Evolutionary conservation across 2,329 filamentous ascomycete genomes (phyloP), one percentile per base, ranked within the genome.

Genomic region (Leptosphaerulina australis): DNA sequence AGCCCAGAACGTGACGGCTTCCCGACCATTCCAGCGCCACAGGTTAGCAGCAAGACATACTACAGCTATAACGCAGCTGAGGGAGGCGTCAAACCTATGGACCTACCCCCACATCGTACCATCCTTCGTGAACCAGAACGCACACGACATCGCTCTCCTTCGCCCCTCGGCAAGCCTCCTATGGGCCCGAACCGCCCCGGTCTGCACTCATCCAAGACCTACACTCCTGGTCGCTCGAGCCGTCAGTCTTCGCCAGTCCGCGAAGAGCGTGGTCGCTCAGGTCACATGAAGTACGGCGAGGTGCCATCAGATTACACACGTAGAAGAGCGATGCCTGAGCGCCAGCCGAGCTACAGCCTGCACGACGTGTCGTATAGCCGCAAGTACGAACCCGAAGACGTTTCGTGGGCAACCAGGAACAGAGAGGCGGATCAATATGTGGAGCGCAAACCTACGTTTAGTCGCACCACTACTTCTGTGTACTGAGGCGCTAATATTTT

Each of bases 301-400:
- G 30, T 68, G 3, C 36, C 53, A 3, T 51, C 60, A 2, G 60
- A 63, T n/a, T 45, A 46, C 36, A 36, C 39, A 11, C 56, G 43
- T 18, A 58, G 53, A 44, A 59, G 43, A 36, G 59, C 37, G 35
- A 55, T 46, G 20, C 20, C 21, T 17, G 52, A 34, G 55, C 65
- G 59, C 38, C 60, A 68, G 36, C 46, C 59, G 7, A 73, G 68
- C 37, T 73, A 68, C 48, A 59, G 59, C 9, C 63, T 70, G 0
- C 62, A 68, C 10, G 56, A 70, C 1, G 60, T 73, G 4, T 62
- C 64, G 18, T 75, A 69, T 41, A 29, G 49, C 12, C 63, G 53
- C 28, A 66, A 63, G 37, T 59, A 62, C 20, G 67, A 67, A 1
- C 66, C 68, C 9, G 73, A 77, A 18, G 71, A 76, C 38, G 60